Evolutionary conservation across 768 basidiomycete genomes (phyloP), one percentile per base, ranked within the genome.

Genomic region (Dacryopinax primogenitus): DNA sequence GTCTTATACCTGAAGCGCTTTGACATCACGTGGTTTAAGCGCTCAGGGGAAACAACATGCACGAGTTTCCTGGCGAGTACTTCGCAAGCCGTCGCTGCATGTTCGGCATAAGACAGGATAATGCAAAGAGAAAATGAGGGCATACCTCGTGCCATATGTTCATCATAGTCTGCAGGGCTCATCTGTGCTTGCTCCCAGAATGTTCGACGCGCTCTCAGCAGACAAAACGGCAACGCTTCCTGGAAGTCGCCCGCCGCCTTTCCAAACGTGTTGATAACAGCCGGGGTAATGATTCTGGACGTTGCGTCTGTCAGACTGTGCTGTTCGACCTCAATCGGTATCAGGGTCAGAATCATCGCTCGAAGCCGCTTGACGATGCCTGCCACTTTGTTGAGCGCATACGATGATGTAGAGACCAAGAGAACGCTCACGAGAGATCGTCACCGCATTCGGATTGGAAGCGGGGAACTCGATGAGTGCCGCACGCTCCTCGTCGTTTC

Each of bases 181-280:
- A 83, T 79, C 69, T 86, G 84, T 3, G 90, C 90, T 73, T 94
- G 91, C 75, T 80, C 83, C 74, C 89, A 81, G 69, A 94, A 96
- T 66, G 87, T 84, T 26, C 84, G 85, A 61, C 86, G 81, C 2
- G 91, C 88, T 63, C 86, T 82, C 23, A 91, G 77, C 7, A 92
- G 81, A 69, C 84, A 86, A 69, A 90, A 92, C 0, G 89, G 88
- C n/a, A 92, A 80, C 88, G 90, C 88, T 71, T 92, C 89, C 18
- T 78, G 74, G 72, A 93, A 93, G 75, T 95, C 92, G 4, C 94
- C 94, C 7, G 88, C 93, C 26, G 90, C 87, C 62, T 82, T 82
- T 30, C 79, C 81, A 71, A 86, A 97, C 1, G 92, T 84, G 39
- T 78, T 77, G 66, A 97, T 82, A 47, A 95, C 78, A 35, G 71